Conservation (phyloP, 1,284 basidiomycete genomes). For the Microbotryum lychnidis-dioicae region DNA sequence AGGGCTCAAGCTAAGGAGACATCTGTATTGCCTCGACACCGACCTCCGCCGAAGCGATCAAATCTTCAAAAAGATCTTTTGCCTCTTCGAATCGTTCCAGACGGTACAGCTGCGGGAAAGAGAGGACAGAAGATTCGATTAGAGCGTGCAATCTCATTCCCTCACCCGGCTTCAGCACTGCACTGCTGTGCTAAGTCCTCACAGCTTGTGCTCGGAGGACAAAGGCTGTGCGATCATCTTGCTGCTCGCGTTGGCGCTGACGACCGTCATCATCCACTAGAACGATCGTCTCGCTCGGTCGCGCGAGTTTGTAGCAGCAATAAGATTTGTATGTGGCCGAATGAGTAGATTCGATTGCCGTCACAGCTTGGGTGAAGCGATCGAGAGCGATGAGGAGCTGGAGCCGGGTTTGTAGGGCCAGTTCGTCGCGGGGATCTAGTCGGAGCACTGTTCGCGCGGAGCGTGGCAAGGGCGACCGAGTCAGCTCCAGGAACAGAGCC, state of each 20-base stretch:
- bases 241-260: too few relatives aligned
- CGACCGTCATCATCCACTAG: too few relatives aligned
- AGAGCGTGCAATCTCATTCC: background rate
- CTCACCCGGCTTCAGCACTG: conserved; percentile 1
- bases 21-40: background rate
- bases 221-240: conserved; percentile 14
- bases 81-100: conserved; percentile 26
- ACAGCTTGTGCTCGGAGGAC: conserved; percentile 33
- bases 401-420: conserved; percentile 23
- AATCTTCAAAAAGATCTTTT: conserved; percentile 30
- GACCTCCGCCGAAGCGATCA: conserved; percentile 28
- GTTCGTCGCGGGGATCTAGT: conserved; percentile 16
- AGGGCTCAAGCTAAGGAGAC: too few relatives aligned
- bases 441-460: conserved; percentile 24
- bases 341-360: background rate
- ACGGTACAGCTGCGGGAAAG: conserved; percentile 29
- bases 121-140: background rate
- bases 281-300: background rate
- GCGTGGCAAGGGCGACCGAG: background rate
- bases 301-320: conserved; percentile 32
- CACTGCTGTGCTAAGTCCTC: conserved; percentile 20
- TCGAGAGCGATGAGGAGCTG: conserved; percentile 33
- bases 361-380: conserved; percentile 14
- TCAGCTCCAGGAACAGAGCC: background rate
- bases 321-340: conserved; percentile 5